A percentile compares a stretch with the other conserved stretches of the same genome.
phyloP scores from a whole-genome alignment of 2,329 filamentous ascomycete species.

The Cladosporium sp. region DNA sequence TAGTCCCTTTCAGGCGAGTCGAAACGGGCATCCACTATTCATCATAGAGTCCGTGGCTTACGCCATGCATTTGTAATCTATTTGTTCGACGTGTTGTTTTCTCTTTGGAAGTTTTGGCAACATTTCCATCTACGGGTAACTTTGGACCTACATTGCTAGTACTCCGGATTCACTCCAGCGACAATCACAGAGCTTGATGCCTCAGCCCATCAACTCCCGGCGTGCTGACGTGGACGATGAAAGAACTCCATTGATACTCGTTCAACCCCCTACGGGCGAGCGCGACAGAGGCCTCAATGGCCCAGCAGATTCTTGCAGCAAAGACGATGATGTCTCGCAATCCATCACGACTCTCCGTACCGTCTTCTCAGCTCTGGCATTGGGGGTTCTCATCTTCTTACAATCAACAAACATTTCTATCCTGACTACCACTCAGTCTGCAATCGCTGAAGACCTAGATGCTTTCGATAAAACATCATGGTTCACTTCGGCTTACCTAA shows the following conservation, averaged over 20 bases:
- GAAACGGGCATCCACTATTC: background rate
- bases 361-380: slow-evolving; percentile 23
- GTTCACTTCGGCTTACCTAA: slow-evolving; percentile 79
- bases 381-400: slow-evolving; percentile 40
- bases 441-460: slow-evolving; percentile 73
- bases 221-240: slow-evolving; percentile 5
- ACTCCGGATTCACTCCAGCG: background rate
- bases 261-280: slow-evolving; percentile 8
- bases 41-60: background rate
- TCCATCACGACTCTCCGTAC: slow-evolving; percentile 15
- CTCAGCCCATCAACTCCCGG: background rate
- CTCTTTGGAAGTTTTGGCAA: background rate
- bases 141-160: background rate
- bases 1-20: background rate
- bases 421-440: slow-evolving; percentile 77
- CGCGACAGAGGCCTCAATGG: background rate
- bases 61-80: slow-evolving; percentile 14
- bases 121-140: background rate
- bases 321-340: slow-evolving; percentile 16
- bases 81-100: background rate
- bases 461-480: slow-evolving; percentile 73
- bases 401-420: slow-evolving; percentile 72
- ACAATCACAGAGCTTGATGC: background rate
- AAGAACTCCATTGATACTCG: slow-evolving; percentile 15
- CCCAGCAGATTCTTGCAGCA: background rate